Conservation (phyloP, 768 basidiomycete species). For the Ramaria sp. region DNA sequence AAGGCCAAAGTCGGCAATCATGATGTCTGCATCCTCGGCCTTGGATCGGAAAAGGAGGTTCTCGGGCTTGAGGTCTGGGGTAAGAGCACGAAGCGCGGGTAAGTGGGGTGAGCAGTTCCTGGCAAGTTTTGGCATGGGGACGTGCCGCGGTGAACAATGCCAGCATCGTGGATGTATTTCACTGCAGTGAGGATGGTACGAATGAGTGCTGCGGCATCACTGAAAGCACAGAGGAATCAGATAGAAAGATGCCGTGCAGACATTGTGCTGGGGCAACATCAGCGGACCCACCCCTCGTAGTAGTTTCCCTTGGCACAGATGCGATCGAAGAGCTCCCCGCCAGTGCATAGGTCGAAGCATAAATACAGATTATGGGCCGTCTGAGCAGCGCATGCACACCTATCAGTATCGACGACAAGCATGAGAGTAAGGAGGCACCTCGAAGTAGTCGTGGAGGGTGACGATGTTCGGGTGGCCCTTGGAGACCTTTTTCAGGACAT, state of each 20-base stretch:
- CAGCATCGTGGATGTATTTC: slow-evolving; percentile 81
- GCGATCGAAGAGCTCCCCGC: slow-evolving; percentile 96
- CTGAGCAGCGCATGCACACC: slow-evolving; percentile 23
- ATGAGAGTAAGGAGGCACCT: slow-evolving; percentile 38
- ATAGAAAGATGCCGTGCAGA: neutral
- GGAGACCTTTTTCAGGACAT: slow-evolving; percentile 87
- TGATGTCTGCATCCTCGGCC: slow-evolving; percentile 86
- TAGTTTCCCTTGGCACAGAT: slow-evolving; percentile 98
- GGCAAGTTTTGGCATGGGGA: too few species aligned
- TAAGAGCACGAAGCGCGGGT: neutral
- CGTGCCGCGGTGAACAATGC: slow-evolving; percentile 85
- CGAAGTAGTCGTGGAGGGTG: slow-evolving; percentile 92
- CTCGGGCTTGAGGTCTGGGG: slow-evolving; percentile 89
- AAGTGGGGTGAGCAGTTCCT: neutral
- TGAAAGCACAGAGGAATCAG: slow-evolving; percentile 19
- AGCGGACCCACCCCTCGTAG: slow-evolving; percentile 67
- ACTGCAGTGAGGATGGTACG: slow-evolving; percentile 82
- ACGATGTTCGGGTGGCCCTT: slow-evolving; percentile 87
- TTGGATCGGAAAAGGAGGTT: slow-evolving; percentile 90
- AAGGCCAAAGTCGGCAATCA: slow-evolving; percentile 96
- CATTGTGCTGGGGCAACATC: slow-evolving; percentile 16
- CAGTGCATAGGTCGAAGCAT: slow-evolving; percentile 92
- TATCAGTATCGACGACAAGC: neutral
- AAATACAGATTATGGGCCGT: slow-evolving; percentile 91
- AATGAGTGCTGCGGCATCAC: slow-evolving; percentile 83